phyloP scores from a whole-genome alignment of 2,329 filamentous ascomycete species.

The Amphichorda felina region DNA sequence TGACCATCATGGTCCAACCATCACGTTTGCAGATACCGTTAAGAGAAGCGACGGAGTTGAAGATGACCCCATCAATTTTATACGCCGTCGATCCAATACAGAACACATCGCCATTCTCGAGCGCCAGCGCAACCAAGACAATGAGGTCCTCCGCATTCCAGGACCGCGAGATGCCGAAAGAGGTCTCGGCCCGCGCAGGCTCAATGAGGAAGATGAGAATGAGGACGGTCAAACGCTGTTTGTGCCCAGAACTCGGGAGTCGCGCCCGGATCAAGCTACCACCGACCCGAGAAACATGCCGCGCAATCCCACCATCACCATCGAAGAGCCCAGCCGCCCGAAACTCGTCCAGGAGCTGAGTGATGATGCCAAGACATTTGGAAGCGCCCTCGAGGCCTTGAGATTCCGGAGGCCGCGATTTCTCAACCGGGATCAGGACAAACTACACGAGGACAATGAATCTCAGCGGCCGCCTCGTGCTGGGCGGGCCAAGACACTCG shows the following conservation, averaged over 20 bases:
- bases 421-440: constrained; percentile 24
- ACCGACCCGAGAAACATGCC: constrained; percentile 11
- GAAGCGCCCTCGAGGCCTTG: constrained; percentile 24
- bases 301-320: constrained; percentile 48
- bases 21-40: constrained; percentile 59
- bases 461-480: too few relatives aligned
- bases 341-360: constrained; percentile 21
- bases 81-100: constrained; percentile 37
- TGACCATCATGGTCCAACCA: constrained; percentile 14
- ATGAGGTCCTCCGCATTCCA: constrained; percentile 73
- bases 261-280: constrained; percentile 10
- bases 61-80: constrained; percentile 20
- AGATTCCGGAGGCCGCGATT: constrained; percentile 30
- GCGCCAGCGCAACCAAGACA: constrained; percentile 67
- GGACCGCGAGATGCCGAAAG: constrained; percentile 83
- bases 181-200: constrained; percentile 55
- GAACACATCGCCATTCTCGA: constrained; percentile 84
- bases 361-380: constrained; percentile 21
- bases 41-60: constrained; percentile 44
- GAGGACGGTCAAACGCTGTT: constrained; percentile 18
- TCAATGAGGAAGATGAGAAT: constrained; percentile 27
- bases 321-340: constrained; percentile 46
- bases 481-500: constrained; percentile 35
- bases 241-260: constrained; percentile 13
- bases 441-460: constrained; percentile 21